These are phyloP conservation scores for Groenewaldozyma tartarivorans DNA, from an alignment of 805 yeast genomes.

Conservation along the genomic window DNA sequence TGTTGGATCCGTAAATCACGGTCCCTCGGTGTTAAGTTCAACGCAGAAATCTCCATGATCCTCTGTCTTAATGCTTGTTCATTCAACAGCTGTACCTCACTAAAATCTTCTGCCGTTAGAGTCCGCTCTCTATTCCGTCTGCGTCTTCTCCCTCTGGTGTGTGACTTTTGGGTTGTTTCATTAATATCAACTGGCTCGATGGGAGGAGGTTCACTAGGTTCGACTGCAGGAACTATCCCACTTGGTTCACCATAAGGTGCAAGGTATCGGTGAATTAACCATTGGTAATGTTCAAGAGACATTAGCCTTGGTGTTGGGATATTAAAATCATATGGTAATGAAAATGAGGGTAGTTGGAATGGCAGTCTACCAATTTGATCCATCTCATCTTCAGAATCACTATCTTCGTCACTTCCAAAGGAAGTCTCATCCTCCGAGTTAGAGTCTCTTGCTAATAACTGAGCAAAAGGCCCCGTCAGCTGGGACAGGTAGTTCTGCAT, in stretches of 20 bases:
- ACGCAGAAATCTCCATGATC: constrained; percentile 23
- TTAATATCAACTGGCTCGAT: constrained; percentile 38
- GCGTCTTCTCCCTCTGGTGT: constrained; percentile 3
- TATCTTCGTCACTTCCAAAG: constrained; percentile 24
- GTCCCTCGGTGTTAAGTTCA: constrained; percentile 26
- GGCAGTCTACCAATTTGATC: constrained; percentile 17
- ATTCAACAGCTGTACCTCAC: not conserved
- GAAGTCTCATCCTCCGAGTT: constrained; percentile 12
- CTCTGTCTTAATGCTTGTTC: constrained; percentile 19
- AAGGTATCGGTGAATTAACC: constrained; percentile 16
- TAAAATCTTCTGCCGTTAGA: not conserved
- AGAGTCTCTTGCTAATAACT: no score
- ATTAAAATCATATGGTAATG: not conserved
- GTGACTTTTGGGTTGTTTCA: not conserved
- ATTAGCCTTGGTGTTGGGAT: constrained; percentile 7
- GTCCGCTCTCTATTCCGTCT: not conserved
- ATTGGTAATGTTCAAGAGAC: constrained; percentile 16
- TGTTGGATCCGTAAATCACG: constrained; percentile 27
- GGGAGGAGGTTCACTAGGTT: constrained; percentile 40
- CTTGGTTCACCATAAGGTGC: constrained; percentile 41
- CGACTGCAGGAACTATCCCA: constrained; percentile 42
- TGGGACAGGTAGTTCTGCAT: no score
- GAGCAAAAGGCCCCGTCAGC: no score
- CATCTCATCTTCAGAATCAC: constrained; percentile 29
- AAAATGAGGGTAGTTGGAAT: constrained; percentile 9